These are phyloP conservation scores for Lathyrus aphaca DNA, from an alignment of 306 rosid genomes.

Conservation along the genomic window DNA sequence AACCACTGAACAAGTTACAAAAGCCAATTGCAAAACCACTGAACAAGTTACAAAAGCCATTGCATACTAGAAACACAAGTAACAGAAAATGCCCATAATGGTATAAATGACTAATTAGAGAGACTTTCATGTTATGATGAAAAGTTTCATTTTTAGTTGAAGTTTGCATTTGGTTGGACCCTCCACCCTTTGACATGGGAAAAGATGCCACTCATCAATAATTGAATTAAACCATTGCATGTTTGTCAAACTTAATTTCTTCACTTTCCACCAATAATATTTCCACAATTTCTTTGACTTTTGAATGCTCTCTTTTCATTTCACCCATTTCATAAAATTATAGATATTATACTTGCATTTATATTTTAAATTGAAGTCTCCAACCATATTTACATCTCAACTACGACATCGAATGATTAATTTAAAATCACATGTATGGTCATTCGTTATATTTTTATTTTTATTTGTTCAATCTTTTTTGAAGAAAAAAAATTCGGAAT, in stretches of 20 bases:
- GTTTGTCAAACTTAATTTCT: conserved; percentile 14
- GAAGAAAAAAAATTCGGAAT: no score
- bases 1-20: conserved; percentile 41
- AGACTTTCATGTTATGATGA: conserved; percentile 44
- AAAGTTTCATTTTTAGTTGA: conserved; percentile 33
- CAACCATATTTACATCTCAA: no score
- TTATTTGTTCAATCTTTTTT: no score
- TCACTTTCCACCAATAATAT: conserved; percentile 43
- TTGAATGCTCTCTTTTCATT: conserved; percentile 22
- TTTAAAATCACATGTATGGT: no score
- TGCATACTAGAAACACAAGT: conserved; percentile 38
- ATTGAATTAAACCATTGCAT: conserved; percentile 27
- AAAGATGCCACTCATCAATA: conserved; percentile 33
- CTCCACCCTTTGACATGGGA: conserved; percentile 48
- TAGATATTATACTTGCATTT: conserved; percentile 26
- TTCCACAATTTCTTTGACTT: conserved; percentile 35
- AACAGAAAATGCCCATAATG: conserved; percentile 50
- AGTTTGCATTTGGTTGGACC: conserved; percentile 39
- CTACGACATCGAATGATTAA: no score
- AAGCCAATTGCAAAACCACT: conserved; percentile 45
- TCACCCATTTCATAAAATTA: conserved; percentile 13
- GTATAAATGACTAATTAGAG: conserved; percentile 37
- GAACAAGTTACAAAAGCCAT: conserved; percentile 44
- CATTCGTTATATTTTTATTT: no score
- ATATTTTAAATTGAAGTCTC: no score